Evolutionary conservation across 208 protist genomes (phyloP), one percentile per base, ranked within the genome.

Genomic region (Endotrypanum monterogeii): DNA sequence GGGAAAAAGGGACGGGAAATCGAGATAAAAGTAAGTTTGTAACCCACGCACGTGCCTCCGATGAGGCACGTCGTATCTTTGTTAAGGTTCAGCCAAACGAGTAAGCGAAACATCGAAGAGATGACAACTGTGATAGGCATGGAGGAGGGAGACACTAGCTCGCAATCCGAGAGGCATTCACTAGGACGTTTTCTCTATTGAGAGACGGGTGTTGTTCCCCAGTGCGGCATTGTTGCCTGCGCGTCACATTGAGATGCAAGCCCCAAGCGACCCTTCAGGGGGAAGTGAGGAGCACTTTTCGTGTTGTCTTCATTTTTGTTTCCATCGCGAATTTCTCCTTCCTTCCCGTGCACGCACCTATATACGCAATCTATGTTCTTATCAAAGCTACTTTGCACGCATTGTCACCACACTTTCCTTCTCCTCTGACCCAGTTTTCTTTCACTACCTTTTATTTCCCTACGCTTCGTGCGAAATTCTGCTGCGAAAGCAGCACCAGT

Each of bases 1-100:
- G n/a, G n/a, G n/a, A n/a, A n/a, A n/a, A n/a, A n/a, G n/a, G n/a
- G n/a, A n/a, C 6, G 61, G 63, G 3, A 23, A 55, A 54, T 54
- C 23, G 37, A 39, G 63, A 54, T 50, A 32, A 52, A 68, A 46
- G 63, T 68, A 68, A 68, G 51, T 25, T 25, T 55, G 63, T 68
- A 54, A 39, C 14, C 63, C 23, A 54, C 23, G 39, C 61, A 28
- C n/a, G 63, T 32, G 44, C 44, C 37, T n/a, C 37, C 18, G 28
- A 20, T 11, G 44, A 37, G n/a, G 46, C 44, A 28, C 63, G n/a
- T 55, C 44, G n/a, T 54, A 44, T 68, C 28, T 39, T 25, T 39
- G 63, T 54, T 35, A 68, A 68, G 23, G 44, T n/a, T 11, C 35
- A 67, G 41, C 14, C n/a, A 54, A 48, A n/a, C n/a, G 51, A 68